These are phyloP conservation scores for Cucumis cinereus DNA, from an alignment of 306 rosid species.

Conservation along the genomic window DNA sequence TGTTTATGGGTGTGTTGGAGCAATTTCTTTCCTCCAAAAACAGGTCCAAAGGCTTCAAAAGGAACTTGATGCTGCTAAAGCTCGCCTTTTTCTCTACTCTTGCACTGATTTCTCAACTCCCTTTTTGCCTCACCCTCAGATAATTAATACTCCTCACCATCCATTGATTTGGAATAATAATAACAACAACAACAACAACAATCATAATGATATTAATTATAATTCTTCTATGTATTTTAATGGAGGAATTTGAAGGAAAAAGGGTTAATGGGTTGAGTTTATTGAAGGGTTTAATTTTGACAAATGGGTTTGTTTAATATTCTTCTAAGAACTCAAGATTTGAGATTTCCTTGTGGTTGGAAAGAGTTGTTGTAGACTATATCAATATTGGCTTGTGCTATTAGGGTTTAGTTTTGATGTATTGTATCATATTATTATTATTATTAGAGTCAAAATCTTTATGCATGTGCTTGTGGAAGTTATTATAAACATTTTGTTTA, in stretches of 20 bases:
- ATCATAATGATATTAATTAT: neutral
- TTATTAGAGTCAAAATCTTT: neutral
- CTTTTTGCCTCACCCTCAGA: neutral
- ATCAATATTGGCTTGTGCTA: neutral
- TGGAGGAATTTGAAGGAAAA: conserved; percentile 21
- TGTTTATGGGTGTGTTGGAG: conserved; percentile 84
- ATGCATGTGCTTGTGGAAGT: neutral
- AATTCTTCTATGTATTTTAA: conserved; percentile 21
- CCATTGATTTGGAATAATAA: conserved; percentile 9
- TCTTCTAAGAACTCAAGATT: neutral
- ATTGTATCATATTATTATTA: neutral
- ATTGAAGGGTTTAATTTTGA: neutral
- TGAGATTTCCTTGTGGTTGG: neutral
- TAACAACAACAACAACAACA: neutral
- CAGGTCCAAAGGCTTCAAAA: conserved; percentile 87
- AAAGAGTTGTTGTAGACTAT: neutral
- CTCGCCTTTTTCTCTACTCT: conserved; percentile 62
- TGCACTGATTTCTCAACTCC: conserved; percentile 31
- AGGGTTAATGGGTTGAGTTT: neutral
- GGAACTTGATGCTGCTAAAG: conserved; percentile 77
- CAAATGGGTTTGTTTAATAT: neutral
- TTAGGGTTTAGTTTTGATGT: conserved; percentile 8
- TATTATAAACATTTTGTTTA: neutral
- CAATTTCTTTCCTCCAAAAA: conserved; percentile 80
- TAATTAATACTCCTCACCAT: neutral